Percentiles rank a stretch among this genome's conserved stretches.
These are phyloP conservation scores for Carpinus fangiana DNA, from an alignment of 306 rosid species.

Conservation along the genomic window DNA sequence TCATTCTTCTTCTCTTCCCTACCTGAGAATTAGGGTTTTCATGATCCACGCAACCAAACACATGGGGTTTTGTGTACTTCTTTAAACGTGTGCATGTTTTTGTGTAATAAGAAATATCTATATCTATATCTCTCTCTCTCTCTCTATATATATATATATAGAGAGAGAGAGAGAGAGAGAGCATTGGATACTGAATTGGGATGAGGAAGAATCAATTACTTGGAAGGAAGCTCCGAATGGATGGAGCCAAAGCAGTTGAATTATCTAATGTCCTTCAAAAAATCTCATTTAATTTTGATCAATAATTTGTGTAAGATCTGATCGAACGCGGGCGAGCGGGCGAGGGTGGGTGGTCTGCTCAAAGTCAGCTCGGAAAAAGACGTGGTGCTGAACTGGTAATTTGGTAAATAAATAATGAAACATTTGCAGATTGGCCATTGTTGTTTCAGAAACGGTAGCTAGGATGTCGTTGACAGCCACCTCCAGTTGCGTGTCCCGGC, in stretches of 20 bases:
- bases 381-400: neutral
- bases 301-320: conserved; percentile 29
- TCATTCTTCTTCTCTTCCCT: conserved; percentile 33
- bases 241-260: conserved; percentile 62
- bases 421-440: neutral
- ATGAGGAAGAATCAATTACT: conserved; percentile 43
- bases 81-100: conserved; percentile 32
- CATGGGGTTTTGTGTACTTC: conserved; percentile 37
- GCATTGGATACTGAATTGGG: conserved; percentile 58
- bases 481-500: neutral
- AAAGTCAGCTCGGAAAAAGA: conserved; percentile 42
- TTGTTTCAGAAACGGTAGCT: neutral
- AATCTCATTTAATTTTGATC: conserved; percentile 20
- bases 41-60: conserved; percentile 22
- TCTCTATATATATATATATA: too few relatives aligned
- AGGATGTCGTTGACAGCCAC: neutral
- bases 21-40: conserved; percentile 28
- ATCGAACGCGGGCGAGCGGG: neutral
- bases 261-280: conserved; percentile 26
- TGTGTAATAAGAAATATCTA: neutral
- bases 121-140: too few relatives aligned
- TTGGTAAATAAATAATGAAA: conserved; percentile 5
- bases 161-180: conserved; percentile 17
- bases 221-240: conserved; percentile 49
- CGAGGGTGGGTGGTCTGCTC: neutral